These are phyloP conservation scores for Massarina eburnea DNA, from an alignment of 2,329 filamentous ascomycete species.

Conservation along the genomic window DNA sequence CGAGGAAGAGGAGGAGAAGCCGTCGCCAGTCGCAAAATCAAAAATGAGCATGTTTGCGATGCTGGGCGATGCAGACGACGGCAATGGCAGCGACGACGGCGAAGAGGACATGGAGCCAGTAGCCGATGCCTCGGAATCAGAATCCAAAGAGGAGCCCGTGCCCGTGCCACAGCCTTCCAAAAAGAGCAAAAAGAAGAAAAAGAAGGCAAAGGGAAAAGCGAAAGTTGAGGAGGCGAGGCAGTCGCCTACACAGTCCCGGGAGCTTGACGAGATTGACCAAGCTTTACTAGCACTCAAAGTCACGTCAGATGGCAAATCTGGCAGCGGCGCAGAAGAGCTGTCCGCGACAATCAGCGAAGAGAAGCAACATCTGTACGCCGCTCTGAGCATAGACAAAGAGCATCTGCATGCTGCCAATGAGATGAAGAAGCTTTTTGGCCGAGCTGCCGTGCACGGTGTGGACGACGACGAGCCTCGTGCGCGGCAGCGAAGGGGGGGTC, in stretches of 20 bases:
- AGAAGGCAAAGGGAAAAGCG: conserved; percentile 58
- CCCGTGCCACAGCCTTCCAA: conserved; percentile 40
- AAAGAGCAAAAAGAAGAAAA: conserved; percentile 63
- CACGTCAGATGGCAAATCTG: conserved; percentile 18
- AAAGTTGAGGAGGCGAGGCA: conserved; percentile 30
- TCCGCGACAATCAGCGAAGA: conserved; percentile 37
- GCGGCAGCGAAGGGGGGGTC: conserved; percentile 59
- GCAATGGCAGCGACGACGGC: conserved; percentile 40
- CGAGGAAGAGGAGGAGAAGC: conserved; percentile 34
- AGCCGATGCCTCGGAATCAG: conserved; percentile 27
- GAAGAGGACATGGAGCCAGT: conserved; percentile 38
- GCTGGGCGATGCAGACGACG: conserved; percentile 45
- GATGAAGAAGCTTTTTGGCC: conserved; percentile 77
- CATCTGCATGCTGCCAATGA: conserved; percentile 86
- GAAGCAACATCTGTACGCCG: conserved; percentile 52
- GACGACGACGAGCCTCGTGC: conserved; percentile 55
- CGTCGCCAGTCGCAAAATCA: conserved; percentile 16
- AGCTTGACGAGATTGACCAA: conserved; percentile 66
- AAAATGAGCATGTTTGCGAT: conserved; percentile 52
- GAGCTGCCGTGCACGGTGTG: conserved; percentile 60
- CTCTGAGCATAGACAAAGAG: conserved; percentile 66
- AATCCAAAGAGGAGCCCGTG: conserved; percentile 14
- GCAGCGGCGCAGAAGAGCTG: conserved; percentile 15
- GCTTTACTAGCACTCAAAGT: conserved; percentile 61
- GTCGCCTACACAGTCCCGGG: conserved; percentile 22